Evolutionary conservation across 345 rosid genomes (phyloP).

Genomic region (Salix caprea): DNA sequence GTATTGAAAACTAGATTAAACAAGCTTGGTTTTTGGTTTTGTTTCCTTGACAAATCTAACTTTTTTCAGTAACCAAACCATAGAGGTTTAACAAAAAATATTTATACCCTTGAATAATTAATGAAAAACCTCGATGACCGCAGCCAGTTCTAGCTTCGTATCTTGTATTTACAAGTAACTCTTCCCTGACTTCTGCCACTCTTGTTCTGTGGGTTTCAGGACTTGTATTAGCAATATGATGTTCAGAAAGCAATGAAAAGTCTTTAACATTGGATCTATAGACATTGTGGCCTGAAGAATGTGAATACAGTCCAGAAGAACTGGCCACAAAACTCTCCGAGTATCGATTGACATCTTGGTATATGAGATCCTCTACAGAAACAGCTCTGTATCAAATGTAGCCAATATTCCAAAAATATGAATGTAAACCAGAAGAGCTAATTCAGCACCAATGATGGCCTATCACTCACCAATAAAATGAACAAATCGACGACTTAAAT

Average conservation of each 20-base stretch:
- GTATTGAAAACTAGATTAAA: background rate
- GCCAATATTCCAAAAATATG: background rate
- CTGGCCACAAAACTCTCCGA: slow-evolving; percentile 22
- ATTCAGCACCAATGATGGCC: background rate
- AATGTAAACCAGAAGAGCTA: background rate
- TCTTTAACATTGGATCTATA: slow-evolving; percentile 25
- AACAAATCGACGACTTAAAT: slow-evolving; percentile 31
- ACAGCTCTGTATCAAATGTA: slow-evolving; percentile 12
- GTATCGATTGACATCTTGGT: slow-evolving; percentile 35
- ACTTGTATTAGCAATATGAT: slow-evolving; percentile 18
- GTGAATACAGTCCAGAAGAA: slow-evolving; percentile 23
- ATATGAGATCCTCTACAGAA: slow-evolving; percentile 48
- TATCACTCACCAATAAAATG: slow-evolving; percentile 45
- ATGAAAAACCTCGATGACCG: slow-evolving; percentile 27
- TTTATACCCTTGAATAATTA: slow-evolving; percentile 48
- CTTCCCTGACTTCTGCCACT: slow-evolving; percentile 9
- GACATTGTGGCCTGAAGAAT: slow-evolving; percentile 23
- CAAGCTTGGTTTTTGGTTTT: background rate
- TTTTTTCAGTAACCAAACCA: background rate
- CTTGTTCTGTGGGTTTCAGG: slow-evolving; percentile 26
- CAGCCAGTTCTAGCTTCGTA: slow-evolving; percentile 19
- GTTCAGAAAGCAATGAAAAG: slow-evolving; percentile 25
- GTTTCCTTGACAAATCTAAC: background rate
- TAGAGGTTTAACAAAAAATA: slow-evolving; percentile 9
- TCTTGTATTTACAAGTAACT: slow-evolving; percentile 36